phyloP scores from a whole-genome alignment of 345 rosid species.

The Lagerstroemia speciosa region DNA sequence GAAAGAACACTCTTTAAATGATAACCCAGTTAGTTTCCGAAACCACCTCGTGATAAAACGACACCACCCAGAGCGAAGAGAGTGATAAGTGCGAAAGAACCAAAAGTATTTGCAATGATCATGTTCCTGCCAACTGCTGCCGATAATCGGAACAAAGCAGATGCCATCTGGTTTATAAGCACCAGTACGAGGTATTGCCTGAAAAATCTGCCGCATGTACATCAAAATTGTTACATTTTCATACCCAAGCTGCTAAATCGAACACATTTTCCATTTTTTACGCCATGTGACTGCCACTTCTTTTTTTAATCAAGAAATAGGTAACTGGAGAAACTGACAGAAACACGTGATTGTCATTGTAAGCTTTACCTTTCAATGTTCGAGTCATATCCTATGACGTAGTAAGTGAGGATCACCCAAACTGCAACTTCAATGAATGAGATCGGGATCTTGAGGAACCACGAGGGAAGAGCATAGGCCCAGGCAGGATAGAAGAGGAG shows the following conservation, averaged over 20 bases:
- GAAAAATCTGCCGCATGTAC: conserved; percentile 22
- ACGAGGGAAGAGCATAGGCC: conserved; percentile 50
- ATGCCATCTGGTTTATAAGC: conserved; percentile 34
- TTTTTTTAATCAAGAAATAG: too few relatives aligned
- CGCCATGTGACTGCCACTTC: too few relatives aligned
- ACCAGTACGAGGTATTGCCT: conserved; percentile 31
- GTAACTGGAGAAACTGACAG: too few relatives aligned
- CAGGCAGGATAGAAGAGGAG: conserved; percentile 53
- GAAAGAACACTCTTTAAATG: background rate
- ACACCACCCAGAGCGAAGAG: conserved; percentile 36
- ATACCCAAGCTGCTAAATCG: background rate
- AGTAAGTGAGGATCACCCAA: conserved; percentile 43
- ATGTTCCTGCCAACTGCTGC: conserved; percentile 40
- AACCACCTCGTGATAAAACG: conserved; percentile 18
- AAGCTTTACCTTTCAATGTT: conserved; percentile 33
- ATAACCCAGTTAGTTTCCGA: background rate
- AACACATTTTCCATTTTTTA: too few relatives aligned
- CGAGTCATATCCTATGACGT: conserved; percentile 41
- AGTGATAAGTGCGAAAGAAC: conserved; percentile 28
- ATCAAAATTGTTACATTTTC: background rate
- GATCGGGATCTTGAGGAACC: conserved; percentile 41
- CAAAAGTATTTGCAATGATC: conserved; percentile 37
- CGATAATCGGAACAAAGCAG: conserved; percentile 35
- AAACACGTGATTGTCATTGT: too few relatives aligned
- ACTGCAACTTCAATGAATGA: conserved; percentile 36